Base-by-base conservation (phyloP, 2,329 filamentous ascomycete species). In the Colletotrichum lentis region DNA sequence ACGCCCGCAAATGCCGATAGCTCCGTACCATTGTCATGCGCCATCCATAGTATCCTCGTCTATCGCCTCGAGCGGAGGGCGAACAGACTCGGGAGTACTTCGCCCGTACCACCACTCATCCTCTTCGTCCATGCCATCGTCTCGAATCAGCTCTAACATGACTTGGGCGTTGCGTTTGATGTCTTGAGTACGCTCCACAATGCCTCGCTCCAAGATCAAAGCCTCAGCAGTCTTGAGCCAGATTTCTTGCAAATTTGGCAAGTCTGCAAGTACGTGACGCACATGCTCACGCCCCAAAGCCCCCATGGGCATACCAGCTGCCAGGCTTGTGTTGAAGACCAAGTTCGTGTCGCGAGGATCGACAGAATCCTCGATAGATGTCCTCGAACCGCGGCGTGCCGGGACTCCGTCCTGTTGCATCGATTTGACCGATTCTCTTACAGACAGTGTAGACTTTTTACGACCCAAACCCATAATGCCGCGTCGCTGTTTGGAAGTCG, bases 171-270 rank as follows among this genome's bases (percentile, higher is more conserved):
- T 90, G 47, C 88, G 83, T 74, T 88, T 88, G 71, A 90, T 90
- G 69, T 90, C 86, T 67, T 85, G 80, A 0, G 86, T 79, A 24
- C 85, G 80, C 66, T 84, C 80, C 6, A 90, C 88, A 60, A 90
- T 86, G 39, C 81, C 82, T 41, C 87, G 81, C 57, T 89, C 82
- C 5, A 90, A 77, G 39, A 90, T 88, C 44, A 89, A 74, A 4
- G 87, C 85, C 73, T 90, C 88, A 20, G 88, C 88, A 0, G 88
- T 89, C 24, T 83, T 80, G n/a, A 84, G 76, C 88, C 88, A 90
- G 44, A 90, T 85, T 57, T 88, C 82, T 67, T 88, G 85, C 35
- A 90, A 73, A 6, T 81, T 78, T 0, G 87, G 88, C 14, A 90
- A 78, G 70, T 90, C 87, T 1, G 81, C 74, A 1, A 90, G 74